Evolutionary conservation across 768 basidiomycete species (phyloP).

Genomic region (Russula griseocarnosa): DNA sequence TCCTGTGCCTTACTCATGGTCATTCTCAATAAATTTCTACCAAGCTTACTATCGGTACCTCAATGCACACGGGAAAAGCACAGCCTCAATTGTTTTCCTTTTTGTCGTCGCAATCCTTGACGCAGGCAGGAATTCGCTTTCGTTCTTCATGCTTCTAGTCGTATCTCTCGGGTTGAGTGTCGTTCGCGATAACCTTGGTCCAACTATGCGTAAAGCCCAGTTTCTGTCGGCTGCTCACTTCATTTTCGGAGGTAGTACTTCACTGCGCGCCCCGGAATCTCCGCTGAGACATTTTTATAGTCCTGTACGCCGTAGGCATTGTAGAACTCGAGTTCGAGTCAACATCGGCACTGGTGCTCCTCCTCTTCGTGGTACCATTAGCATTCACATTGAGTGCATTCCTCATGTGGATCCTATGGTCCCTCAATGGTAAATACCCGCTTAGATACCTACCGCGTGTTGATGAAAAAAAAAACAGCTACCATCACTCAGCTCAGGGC

Average conservation of each 20-base stretch:
- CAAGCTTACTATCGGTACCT: constrained; percentile 90
- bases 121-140: constrained; percentile 89
- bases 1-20: background rate
- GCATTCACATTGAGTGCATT: constrained; percentile 95
- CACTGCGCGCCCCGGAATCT: background rate
- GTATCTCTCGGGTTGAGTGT: constrained; percentile 91
- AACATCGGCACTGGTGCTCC: constrained; percentile 75
- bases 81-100: constrained; percentile 81
- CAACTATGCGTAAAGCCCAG: constrained; percentile 80
- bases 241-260: constrained; percentile 81
- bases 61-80: constrained; percentile 75
- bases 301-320: constrained; percentile 91
- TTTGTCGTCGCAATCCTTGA: constrained; percentile 95
- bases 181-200: constrained; percentile 82
- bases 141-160: constrained; percentile 91
- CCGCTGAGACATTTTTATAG: constrained; percentile 37
- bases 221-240: constrained; percentile 82
- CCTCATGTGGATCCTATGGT: constrained; percentile 92
- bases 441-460: constrained; percentile 1
- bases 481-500: constrained; percentile 84
- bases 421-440: constrained; percentile 61
- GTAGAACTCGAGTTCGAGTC: constrained; percentile 90
- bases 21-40: constrained; percentile 5
- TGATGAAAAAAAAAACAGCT: constrained; percentile 42
- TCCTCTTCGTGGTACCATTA: constrained; percentile 90